phyloP scores from a whole-genome alignment of 495 filamentous ascomycete genomes.

The Tirmania nivea region DNA sequence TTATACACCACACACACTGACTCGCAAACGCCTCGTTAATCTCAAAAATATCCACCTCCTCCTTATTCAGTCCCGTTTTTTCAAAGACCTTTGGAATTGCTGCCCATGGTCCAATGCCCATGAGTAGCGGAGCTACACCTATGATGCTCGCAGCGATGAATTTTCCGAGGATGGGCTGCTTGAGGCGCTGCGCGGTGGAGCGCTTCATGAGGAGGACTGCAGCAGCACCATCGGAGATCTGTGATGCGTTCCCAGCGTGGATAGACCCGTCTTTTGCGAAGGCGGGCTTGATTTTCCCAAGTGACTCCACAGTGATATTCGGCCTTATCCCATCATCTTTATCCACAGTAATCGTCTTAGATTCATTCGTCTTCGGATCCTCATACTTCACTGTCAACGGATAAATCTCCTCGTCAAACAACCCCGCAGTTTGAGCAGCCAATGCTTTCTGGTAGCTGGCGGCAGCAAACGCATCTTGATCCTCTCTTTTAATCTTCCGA shows the following conservation, averaged over 20 bases:
- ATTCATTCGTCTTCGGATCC: constrained; percentile 79
- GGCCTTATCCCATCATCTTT: constrained; percentile 72
- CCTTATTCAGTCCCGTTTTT: constrained; percentile 66
- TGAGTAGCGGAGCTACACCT: constrained; percentile 77
- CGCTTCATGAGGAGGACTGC: constrained; percentile 93
- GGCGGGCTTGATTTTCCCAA: constrained; percentile 73
- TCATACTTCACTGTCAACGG: constrained; percentile 64
- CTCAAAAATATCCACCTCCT: constrained; percentile 92
- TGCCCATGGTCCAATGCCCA: constrained; percentile 91
- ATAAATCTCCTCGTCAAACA: constrained; percentile 83
- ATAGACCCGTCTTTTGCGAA: constrained; percentile 84
- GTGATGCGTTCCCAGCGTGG: constrained; percentile 86
- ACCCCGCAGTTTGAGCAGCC: constrained; percentile 64
- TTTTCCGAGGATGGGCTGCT: constrained; percentile 77
- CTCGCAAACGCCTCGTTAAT: constrained; percentile 98
- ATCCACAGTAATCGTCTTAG: constrained; percentile 60
- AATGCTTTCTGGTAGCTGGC: constrained; percentile 72
- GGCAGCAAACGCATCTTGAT: constrained; percentile 80
- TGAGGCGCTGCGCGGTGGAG: constrained; percentile 66
- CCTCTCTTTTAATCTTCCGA: constrained; percentile 41
- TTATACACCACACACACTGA: constrained; percentile 83
- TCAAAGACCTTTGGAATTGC: constrained; percentile 79
- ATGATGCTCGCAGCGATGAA: constrained; percentile 66
- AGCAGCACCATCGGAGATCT: constrained; percentile 89
- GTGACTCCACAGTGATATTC: constrained; percentile 67